Conservation (phyloP, 805 yeast genomes). For the Tetrapisispora taiwanensis region DNA sequence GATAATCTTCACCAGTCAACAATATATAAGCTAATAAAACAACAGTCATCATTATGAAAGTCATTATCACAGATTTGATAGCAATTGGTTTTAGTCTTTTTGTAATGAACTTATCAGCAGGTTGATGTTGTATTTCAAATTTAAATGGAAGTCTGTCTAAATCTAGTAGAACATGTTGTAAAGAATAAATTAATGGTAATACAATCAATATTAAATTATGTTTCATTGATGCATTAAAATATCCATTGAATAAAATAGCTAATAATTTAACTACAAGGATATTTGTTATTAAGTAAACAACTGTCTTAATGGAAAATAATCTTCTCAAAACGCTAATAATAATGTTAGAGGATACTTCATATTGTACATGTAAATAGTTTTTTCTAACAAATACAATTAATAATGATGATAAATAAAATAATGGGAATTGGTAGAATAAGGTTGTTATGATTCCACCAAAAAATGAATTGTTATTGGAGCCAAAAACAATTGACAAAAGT, state of each 20-base stretch:
- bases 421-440: slow-evolving; percentile 22
- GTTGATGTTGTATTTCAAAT: slow-evolving; percentile 31
- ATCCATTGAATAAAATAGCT: slow-evolving; percentile 8
- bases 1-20: slow-evolving; percentile 34
- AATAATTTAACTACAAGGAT: not conserved
- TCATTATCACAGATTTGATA: slow-evolving; percentile 24
- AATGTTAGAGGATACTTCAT: slow-evolving; percentile 21
- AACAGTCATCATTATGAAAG: slow-evolving; percentile 4
- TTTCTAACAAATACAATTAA: slow-evolving; percentile 32
- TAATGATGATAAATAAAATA: slow-evolving; percentile 24
- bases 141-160: slow-evolving; percentile 43
- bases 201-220: slow-evolving; percentile 26
- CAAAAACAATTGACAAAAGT: slow-evolving; percentile 15
- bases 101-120: slow-evolving; percentile 29
- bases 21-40: slow-evolving; percentile 22
- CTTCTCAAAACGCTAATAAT: slow-evolving; percentile 16
- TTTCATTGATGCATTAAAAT: not conserved
- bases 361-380: slow-evolving; percentile 32
- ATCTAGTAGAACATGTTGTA: slow-evolving; percentile 44
- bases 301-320: slow-evolving; percentile 13
- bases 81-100: slow-evolving; percentile 21
- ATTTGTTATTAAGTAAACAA: slow-evolving; percentile 11
- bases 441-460: slow-evolving; percentile 14
- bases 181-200: slow-evolving; percentile 37
- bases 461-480: slow-evolving; percentile 13